Evolutionary conservation across 1,284 basidiomycete genomes (phyloP).

Genomic region (Tilletia walkeri): DNA sequence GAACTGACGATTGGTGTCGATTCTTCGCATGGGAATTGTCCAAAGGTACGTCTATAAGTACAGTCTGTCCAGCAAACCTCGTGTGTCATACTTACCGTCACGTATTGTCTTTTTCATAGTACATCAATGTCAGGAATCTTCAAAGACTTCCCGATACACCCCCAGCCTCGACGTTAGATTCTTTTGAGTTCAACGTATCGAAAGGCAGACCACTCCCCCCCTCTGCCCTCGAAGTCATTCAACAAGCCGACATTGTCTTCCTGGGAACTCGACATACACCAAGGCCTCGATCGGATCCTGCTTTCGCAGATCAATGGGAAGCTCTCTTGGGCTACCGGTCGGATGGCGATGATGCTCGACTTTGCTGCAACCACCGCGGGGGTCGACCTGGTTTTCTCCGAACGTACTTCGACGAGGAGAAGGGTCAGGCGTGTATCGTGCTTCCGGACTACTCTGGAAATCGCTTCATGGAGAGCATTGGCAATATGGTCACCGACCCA

Average conservation of each 20-base stretch:
- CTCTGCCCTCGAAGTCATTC: conserved; percentile 12
- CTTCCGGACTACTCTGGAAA: conserved; percentile 25
- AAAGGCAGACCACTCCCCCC: conserved; percentile 9
- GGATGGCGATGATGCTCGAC: conserved; percentile 11
- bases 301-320: background rate
- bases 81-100: background rate
- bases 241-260: conserved; percentile 18
- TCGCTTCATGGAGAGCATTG: conserved; percentile 24
- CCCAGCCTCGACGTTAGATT: background rate
- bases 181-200: background rate
- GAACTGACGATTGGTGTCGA: background rate
- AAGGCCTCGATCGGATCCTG: background rate
- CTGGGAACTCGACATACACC: conserved; percentile 19
- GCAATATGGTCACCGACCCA: conserved; percentile 23
- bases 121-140: conserved; percentile 18
- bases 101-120: background rate
- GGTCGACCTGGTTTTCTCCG: conserved; percentile 21
- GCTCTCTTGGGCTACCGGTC: background rate
- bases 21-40: conserved; percentile 23
- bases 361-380: conserved; percentile 25
- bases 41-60: conserved; percentile 18
- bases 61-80: background rate
- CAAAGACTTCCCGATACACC: background rate
- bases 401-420: conserved; percentile 19
- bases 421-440: conserved; percentile 16